These are phyloP conservation scores for Pestalotiopsis sp. DNA, from an alignment of 2,329 filamentous ascomycete genomes.

Conservation along the genomic window DNA sequence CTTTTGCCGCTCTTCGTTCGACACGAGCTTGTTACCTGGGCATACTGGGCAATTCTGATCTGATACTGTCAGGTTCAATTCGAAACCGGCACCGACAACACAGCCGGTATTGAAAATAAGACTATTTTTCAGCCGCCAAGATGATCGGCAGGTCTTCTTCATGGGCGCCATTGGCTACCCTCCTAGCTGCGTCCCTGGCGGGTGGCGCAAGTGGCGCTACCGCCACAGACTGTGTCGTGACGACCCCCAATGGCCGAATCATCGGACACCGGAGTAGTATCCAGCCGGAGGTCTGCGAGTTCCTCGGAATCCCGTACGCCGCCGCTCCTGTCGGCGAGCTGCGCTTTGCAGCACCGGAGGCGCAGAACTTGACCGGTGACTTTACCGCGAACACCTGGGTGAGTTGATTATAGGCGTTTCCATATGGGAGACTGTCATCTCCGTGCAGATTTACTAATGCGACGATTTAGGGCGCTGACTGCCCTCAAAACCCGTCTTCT, in stretches of 20 bases:
- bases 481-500: conserved; percentile 7
- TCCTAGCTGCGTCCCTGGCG: not conserved
- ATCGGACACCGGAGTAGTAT: conserved; percentile 2
- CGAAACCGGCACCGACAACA: not conserved
- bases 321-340: conserved; percentile 1
- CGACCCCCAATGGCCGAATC: conserved; percentile 3
- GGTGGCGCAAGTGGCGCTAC: not conserved
- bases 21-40: not conserved
- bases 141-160: not conserved
- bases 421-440: not conserved
- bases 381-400: conserved; percentile 5
- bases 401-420: not conserved
- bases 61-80: not conserved
- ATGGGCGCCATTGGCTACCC: not conserved
- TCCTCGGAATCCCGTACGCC: conserved; percentile 10
- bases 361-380: not conserved
- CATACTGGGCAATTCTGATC: not conserved
- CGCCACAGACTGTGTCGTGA: conserved; percentile 1
- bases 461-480: not conserved
- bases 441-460: not conserved
- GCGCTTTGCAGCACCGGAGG: conserved; percentile 7
- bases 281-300: conserved; percentile 2
- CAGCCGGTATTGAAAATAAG: not conserved
- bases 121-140: not conserved
- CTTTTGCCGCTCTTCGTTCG: not conserved